A percentile compares a stretch with the other conserved stretches of the same genome.
These are phyloP conservation scores for Pseudogymnoascus verrucosus DNA, from an alignment of 2,329 filamentous ascomycete species.

Conservation along the genomic window DNA sequence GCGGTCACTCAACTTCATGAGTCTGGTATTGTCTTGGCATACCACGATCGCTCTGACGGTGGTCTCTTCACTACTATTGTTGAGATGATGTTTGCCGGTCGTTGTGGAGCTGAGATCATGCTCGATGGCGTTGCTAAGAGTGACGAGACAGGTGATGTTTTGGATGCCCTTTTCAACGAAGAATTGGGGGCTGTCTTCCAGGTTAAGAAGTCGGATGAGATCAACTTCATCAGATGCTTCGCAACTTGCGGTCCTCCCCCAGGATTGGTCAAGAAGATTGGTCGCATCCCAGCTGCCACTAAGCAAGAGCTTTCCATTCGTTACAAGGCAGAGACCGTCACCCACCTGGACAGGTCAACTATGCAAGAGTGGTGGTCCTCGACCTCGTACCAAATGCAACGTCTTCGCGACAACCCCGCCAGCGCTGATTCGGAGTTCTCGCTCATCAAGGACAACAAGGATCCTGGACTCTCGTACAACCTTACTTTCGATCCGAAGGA, in stretches of 20 bases:
- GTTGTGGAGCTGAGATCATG: slow-evolving; percentile 78
- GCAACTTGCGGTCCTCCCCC: slow-evolving; percentile 79
- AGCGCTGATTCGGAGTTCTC: slow-evolving; percentile 80
- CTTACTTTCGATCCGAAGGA: slow-evolving; percentile 72
- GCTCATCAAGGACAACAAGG: slow-evolving; percentile 62
- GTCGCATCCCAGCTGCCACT: slow-evolving; percentile 57
- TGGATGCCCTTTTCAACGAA: slow-evolving; percentile 87
- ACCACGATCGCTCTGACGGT: slow-evolving; percentile 91
- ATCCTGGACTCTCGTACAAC: slow-evolving; percentile 80
- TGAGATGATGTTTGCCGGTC: slow-evolving; percentile 98
- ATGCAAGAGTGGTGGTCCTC: slow-evolving; percentile 84
- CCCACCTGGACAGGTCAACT: slow-evolving; percentile 59
- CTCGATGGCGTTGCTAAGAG: slow-evolving; percentile 64
- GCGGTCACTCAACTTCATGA: slow-evolving; percentile 64
- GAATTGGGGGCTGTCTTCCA: slow-evolving; percentile 96
- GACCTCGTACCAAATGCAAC: slow-evolving; percentile 88
- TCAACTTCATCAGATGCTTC: slow-evolving; percentile 80
- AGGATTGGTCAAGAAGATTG: slow-evolving; percentile 77
- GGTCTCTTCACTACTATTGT: slow-evolving; percentile 83
- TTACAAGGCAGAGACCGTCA: slow-evolving; percentile 59
- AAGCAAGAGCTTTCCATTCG: slow-evolving; percentile 74
- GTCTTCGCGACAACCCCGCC: slow-evolving; percentile 75
- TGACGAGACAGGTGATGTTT: slow-evolving; percentile 49
- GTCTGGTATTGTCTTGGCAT: slow-evolving; percentile 71
- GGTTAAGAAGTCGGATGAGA: slow-evolving; percentile 75